Conservation (phyloP, 2,329 filamentous ascomycete species). For the Thermomyces lanuginosus region DNA sequence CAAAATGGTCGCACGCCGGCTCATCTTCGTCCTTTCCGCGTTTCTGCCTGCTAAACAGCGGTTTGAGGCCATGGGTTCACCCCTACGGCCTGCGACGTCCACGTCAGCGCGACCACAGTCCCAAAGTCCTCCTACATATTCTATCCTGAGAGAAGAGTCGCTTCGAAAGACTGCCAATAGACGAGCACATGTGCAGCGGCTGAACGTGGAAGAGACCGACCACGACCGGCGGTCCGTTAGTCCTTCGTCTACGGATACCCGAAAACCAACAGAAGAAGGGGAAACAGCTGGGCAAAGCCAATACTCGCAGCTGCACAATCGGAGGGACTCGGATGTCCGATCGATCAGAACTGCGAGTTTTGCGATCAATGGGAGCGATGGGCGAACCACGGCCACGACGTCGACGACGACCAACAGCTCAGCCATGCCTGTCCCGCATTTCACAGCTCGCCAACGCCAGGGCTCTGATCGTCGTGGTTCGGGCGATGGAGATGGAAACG, state of each 20-base stretch:
- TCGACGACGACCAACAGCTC: conserved; percentile 36
- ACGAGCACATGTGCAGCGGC: conserved; percentile 31
- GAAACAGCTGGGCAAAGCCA: conserved; percentile 11
- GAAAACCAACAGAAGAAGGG: conserved; percentile 18
- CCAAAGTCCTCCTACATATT: conserved; percentile 36
- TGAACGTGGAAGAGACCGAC: conserved; percentile 19
- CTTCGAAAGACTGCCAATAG: conserved; percentile 39
- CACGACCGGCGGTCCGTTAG: conserved; percentile 27
- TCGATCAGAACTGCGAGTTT: conserved; percentile 28
- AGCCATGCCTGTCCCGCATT: conserved; percentile 38
- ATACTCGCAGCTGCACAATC: conserved; percentile 12
- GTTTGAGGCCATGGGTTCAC: conserved; percentile 22
- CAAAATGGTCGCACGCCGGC: conserved; percentile 42
- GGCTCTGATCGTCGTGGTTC: conserved; percentile 10
- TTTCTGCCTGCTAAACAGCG: conserved; percentile 38
- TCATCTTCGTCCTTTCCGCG: conserved; percentile 42
- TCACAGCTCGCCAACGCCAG: conserved; percentile 28
- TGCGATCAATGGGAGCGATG: conserved; percentile 31
- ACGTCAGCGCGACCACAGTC: conserved; percentile 35
- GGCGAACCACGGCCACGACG: conserved; percentile 30
- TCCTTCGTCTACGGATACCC: conserved; percentile 28
- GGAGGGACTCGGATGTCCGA: conserved; percentile 28
- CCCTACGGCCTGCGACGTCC: conserved; percentile 24
- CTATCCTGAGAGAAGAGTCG: conserved; percentile 36
- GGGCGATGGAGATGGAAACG: conserved; percentile 20